Evolutionary conservation across 306 rosid genomes (phyloP), one percentile per base, ranked within the genome.

Genomic region (Ochetophila trinervis): DNA sequence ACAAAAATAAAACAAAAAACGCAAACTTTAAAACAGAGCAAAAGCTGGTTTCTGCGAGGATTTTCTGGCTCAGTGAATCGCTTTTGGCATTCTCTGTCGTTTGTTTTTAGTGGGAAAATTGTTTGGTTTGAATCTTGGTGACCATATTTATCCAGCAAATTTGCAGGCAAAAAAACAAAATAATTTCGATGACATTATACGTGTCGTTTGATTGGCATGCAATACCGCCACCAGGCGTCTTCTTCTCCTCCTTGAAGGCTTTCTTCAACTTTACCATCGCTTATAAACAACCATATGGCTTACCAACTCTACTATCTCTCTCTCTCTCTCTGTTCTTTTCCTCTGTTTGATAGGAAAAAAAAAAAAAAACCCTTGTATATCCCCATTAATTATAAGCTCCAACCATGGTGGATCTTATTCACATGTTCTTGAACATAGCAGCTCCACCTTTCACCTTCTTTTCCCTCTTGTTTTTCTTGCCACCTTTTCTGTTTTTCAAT

Each of bases 381-480:
- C n/a, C n/a, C n/a, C n/a, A n/a, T n/a, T n/a, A n/a, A n/a, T n/a
- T n/a, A n/a, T n/a, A n/a, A n/a, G n/a, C n/a, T n/a, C 19, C 23
- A 53, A 34, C 66, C 60, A 63, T 61, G 62, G 61, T 84, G 83
- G 77, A 75, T 23, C 62, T 86, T 24, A 71, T 89, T 36, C 81
- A 81, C 68, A 76, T 3, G 53, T 66, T 90, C 57, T 66, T 90
- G 50, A 83, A 83, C 69, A 11, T 87, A 13, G 63, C 72, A 60
- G 87, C 85, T 62, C 91, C 89, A 12, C 78, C 85, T 16, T 17
- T 75, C 69, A 85, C 95, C 60, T 81, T 89, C 82, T 65, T 89
- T 53, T 62, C 79, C 19, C 81, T 84, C 24, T 55, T 62, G 69
- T 55, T 84, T 47, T 62, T 89, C 78, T 67, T 84, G 19, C 96